Percentiles rank a stretch among this genome's conserved stretches.
Conservation (phyloP, 345 rosid genomes). For the Jatropha curcas region DNA sequence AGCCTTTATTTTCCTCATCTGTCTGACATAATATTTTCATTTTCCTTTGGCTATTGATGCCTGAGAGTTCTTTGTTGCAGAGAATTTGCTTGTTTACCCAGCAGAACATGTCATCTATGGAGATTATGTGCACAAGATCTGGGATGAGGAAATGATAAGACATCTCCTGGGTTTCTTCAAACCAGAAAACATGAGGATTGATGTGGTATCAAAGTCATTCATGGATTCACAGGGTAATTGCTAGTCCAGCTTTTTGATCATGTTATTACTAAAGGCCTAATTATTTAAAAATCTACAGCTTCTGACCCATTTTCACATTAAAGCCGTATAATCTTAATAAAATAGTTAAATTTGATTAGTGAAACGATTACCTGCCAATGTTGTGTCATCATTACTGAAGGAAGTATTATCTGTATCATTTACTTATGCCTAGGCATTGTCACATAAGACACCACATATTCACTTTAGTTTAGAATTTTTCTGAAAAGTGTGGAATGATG, state of each 20-base stretch:
- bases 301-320: background rate
- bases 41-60: slow-evolving; percentile 11
- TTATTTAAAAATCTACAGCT: no score
- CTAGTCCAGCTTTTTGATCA: background rate
- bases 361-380: background rate
- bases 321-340: no score
- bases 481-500: background rate
- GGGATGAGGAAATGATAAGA: slow-evolving; percentile 80
- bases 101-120: slow-evolving; percentile 87
- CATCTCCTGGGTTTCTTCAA: slow-evolving; percentile 62
- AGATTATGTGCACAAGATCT: slow-evolving; percentile 67
- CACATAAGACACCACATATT: background rate
- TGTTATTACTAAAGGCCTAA: background rate
- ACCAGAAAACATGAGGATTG: slow-evolving; percentile 92
- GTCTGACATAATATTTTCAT: background rate
- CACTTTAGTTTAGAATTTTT: background rate
- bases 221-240: slow-evolving; percentile 57
- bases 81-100: slow-evolving; percentile 78
- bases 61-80: slow-evolving; percentile 48
- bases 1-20: background rate
- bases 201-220: slow-evolving; percentile 77
- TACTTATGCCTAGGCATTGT: background rate
- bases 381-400: background rate
- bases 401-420: no score
- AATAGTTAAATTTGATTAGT: background rate